These are phyloP conservation scores for Periconia digitata DNA, from an alignment of 2,329 filamentous ascomycete genomes.

Conservation along the genomic window DNA sequence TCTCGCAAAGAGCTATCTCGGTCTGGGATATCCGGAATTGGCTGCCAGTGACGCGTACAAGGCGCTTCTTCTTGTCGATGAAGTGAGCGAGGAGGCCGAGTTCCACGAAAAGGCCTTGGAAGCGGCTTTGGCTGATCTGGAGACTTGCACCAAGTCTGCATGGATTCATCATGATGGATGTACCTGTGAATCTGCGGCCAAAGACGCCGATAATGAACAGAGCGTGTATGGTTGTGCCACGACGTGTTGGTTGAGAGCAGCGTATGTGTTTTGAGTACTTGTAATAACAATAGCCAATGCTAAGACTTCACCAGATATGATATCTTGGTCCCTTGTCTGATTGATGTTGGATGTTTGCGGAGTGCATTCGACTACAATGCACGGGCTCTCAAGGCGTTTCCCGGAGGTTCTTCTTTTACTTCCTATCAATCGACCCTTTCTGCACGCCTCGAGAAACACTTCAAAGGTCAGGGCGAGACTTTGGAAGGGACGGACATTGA, in stretches of 20 bases:
- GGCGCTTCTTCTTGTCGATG: constrained; percentile 83
- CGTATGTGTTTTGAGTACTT: constrained; percentile 27
- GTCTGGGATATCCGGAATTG: constrained; percentile 84
- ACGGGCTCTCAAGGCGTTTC: constrained; percentile 60
- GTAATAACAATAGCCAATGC: not conserved
- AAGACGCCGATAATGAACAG: constrained; percentile 9
- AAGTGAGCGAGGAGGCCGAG: constrained; percentile 75
- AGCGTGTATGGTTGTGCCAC: constrained; percentile 22
- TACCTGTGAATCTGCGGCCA: not conserved
- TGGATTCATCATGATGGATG: not conserved
- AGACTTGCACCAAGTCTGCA: not conserved
- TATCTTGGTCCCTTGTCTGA: constrained; percentile 57
- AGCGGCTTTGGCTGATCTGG: constrained; percentile 46
- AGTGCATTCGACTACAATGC: constrained; percentile 68
- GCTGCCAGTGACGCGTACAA: constrained; percentile 88
- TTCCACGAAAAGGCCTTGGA: constrained; percentile 71
- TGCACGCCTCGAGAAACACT: constrained; percentile 21
- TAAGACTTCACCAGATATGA: constrained; percentile 27
- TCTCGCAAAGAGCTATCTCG: constrained; percentile 70
- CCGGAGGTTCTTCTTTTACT: constrained; percentile 58
- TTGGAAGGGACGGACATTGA: constrained; percentile 51
- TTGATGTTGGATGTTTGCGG: constrained; percentile 63
- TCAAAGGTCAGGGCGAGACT: constrained; percentile 22
- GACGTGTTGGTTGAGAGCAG: constrained; percentile 23
- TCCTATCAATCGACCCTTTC: constrained; percentile 57